Evolutionary conservation across 352 stramenopile genomes (phyloP).

Genomic region (Pythium vanterpoolii): DNA sequence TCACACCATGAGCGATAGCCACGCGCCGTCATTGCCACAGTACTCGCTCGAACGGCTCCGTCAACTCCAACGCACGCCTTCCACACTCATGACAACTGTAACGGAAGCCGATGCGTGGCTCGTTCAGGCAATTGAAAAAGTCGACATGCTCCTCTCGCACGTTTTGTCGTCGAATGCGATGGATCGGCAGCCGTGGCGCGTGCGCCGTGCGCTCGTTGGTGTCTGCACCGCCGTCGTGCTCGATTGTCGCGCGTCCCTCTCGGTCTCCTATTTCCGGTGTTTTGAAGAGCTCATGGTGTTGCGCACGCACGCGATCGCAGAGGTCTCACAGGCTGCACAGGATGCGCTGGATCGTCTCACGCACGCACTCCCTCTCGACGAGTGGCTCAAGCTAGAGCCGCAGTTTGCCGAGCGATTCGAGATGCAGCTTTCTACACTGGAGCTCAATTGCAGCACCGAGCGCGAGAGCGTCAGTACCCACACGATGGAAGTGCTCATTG

Average conservation of each 20-base stretch:
- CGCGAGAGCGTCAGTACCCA: conserved; percentile 56
- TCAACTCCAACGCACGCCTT: not conserved
- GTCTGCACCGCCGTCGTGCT: conserved; percentile 61
- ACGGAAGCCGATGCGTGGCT: conserved; percentile 63
- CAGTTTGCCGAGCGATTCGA: conserved; percentile 65
- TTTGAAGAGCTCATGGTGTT: conserved; percentile 80
- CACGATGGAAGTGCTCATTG: conserved; percentile 62
- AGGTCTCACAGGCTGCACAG: conserved; percentile 15
- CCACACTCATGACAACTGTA: not conserved
- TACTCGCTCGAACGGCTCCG: conserved; percentile 27
- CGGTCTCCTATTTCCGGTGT: conserved; percentile 62
- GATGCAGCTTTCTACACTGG: conserved; percentile 66
- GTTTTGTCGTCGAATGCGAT: conserved; percentile 42
- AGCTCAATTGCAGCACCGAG: conserved; percentile 54
- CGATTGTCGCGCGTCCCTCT: conserved; percentile 43
- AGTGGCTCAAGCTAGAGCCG: conserved; percentile 59
- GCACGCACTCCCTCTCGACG: conserved; percentile 28
- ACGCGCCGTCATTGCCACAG: not conserved
- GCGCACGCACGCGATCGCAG: conserved; percentile 42
- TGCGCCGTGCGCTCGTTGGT: conserved; percentile 52
- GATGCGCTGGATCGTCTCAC: conserved; percentile 25
- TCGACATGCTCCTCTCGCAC: conserved; percentile 58
- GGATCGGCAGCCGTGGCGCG: conserved; percentile 49
- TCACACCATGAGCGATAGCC: not conserved
- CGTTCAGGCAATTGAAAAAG: conserved; percentile 44